phyloP scores from a whole-genome alignment of 192 early-diverging fungal species.

The Thoreauomyces humboldtii region DNA sequence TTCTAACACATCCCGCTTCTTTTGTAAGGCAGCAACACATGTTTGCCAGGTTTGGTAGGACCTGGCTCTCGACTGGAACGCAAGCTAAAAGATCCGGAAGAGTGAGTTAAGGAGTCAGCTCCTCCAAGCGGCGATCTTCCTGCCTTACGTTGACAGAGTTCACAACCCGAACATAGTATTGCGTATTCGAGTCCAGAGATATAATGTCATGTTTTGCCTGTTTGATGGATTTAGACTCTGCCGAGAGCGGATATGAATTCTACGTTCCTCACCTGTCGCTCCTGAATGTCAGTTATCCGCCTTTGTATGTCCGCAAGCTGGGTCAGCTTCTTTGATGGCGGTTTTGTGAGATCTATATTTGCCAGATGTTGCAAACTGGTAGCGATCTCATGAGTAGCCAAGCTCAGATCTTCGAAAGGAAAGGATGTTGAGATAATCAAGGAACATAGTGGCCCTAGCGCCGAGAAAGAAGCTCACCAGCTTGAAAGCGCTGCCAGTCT shows the following conservation, averaged over 20 bases:
- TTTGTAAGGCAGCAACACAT: slow-evolving; percentile 66
- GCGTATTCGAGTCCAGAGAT: slow-evolving; percentile 73
- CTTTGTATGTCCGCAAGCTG: slow-evolving; percentile 79
- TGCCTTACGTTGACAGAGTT: slow-evolving; percentile 66
- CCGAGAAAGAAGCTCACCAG: not conserved
- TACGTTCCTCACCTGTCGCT: slow-evolving; percentile 53
- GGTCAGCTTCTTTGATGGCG: slow-evolving; percentile 64
- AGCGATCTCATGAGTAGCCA: slow-evolving; percentile 80
- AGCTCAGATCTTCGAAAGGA: slow-evolving; percentile 15
- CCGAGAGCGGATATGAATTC: not conserved
- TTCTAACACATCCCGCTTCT: slow-evolving; percentile 52
- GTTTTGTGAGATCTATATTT: slow-evolving; percentile 66
- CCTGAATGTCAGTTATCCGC: slow-evolving; percentile 73
- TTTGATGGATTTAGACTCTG: not conserved
- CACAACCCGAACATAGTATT: slow-evolving; percentile 88
- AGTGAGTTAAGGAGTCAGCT: too few species aligned
- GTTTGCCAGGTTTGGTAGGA: slow-evolving; percentile 68
- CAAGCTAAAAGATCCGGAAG: slow-evolving; percentile 44
- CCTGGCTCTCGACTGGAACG: slow-evolving; percentile 73
- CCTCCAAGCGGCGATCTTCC: not conserved
- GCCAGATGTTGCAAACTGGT: slow-evolving; percentile 73
- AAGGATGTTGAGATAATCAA: too few species aligned
- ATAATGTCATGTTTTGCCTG: slow-evolving; percentile 70
- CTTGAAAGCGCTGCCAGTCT: slow-evolving; percentile 30
- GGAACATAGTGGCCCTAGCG: not conserved